phyloP scores from a whole-genome alignment of 805 yeast genomes.

The Starmerella bombicola region DNA sequence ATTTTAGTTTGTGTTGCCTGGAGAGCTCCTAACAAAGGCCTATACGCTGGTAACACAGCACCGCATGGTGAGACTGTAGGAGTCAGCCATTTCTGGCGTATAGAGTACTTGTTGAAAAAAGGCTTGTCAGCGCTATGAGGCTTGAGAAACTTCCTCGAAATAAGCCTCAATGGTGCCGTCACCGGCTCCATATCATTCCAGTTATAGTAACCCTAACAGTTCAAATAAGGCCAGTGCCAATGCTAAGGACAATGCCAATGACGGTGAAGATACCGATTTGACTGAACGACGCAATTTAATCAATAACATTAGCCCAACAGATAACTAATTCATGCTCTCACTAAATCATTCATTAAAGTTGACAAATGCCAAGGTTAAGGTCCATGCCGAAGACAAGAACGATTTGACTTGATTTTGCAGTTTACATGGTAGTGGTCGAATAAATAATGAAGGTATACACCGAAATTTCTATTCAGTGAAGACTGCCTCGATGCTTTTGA shows the following conservation, averaged over 20 bases:
- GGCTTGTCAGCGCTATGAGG: background rate
- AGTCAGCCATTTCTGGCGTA: slow-evolving; percentile 9
- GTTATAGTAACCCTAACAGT: background rate
- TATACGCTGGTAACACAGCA: background rate
- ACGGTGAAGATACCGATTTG: background rate
- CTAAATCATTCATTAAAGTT: too few relatives aligned
- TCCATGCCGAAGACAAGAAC: too few relatives aligned
- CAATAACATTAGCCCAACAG: too few relatives aligned
- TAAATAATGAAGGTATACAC: slow-evolving; percentile 2
- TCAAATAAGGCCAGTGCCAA: too few relatives aligned
- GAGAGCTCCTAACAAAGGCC: slow-evolving; percentile 5
- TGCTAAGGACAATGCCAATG: too few relatives aligned
- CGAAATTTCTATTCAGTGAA: slow-evolving; percentile 3
- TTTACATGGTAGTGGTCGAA: too few relatives aligned
- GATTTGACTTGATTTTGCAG: too few relatives aligned
- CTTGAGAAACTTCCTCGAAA: slow-evolving; percentile 1
- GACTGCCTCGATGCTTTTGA: slow-evolving; percentile 2
- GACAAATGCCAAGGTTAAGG: too few relatives aligned
- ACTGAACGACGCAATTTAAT: background rate
- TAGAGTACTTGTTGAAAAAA: background rate
- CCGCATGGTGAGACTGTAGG: slow-evolving; percentile 9
- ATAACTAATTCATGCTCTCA: too few relatives aligned
- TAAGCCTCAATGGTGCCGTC: slow-evolving; percentile 1
- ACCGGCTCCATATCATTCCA: background rate
- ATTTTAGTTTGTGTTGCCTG: background rate